A percentile compares a stretch with the other conserved stretches of the same genome.
These are phyloP conservation scores for Phylloporus arenicola DNA, from an alignment of 768 basidiomycete species.

Conservation along the genomic window DNA sequence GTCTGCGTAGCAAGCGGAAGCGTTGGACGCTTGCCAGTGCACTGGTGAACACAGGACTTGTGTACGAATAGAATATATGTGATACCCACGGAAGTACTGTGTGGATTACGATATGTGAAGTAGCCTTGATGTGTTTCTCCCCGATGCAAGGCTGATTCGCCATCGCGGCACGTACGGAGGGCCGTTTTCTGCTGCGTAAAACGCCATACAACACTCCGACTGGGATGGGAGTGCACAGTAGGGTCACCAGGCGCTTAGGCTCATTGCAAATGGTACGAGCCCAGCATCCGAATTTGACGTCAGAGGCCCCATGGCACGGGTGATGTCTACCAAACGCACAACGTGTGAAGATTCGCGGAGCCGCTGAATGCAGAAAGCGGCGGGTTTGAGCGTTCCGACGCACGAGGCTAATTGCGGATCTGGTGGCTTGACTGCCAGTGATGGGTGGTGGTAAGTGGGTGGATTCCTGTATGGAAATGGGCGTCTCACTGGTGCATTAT, in stretches of 20 bases:
- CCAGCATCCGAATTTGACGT: background rate
- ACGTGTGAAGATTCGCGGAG: background rate
- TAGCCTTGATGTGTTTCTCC: background rate
- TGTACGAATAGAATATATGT: background rate
- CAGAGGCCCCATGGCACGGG: background rate
- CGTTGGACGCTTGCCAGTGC: background rate
- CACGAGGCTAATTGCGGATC: background rate
- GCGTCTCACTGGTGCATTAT: background rate
- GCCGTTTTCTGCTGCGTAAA: background rate
- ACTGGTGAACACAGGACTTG: background rate
- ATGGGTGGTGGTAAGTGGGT: background rate
- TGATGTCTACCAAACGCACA: background rate
- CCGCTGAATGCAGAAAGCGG: background rate
- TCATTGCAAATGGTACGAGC: background rate
- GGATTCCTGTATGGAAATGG: background rate
- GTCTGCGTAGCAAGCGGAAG: constrained; percentile 7
- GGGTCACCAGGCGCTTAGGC: background rate
- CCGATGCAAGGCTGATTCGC: background rate
- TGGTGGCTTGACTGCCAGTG: background rate
- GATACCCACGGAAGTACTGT: background rate
- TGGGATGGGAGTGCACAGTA: background rate
- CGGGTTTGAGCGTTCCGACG: background rate
- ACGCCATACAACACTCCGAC: background rate
- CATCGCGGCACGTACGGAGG: background rate
- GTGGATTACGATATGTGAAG: background rate